Conservation (phyloP, 345 rosid genomes). For the Salix viminalis region DNA sequence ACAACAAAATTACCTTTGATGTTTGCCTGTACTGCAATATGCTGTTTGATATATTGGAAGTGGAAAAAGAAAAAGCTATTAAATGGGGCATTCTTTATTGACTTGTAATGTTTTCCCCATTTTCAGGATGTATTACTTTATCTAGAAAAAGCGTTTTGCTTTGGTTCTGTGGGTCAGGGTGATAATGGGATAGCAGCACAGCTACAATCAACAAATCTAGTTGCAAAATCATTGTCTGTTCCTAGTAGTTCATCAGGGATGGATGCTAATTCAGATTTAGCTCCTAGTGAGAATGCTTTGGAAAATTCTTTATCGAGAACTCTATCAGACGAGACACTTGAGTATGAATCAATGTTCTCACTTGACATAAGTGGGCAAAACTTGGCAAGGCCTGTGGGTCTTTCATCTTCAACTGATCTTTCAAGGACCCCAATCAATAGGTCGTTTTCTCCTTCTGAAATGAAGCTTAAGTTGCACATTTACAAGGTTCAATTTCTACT, state of each 20-base stretch:
- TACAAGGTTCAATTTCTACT: constrained; percentile 87
- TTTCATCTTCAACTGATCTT: constrained; percentile 53
- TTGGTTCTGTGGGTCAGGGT: constrained; percentile 52
- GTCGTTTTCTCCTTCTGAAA: constrained; percentile 55
- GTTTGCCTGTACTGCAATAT: not conserved
- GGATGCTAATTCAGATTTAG: constrained; percentile 61
- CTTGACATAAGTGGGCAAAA: constrained; percentile 70
- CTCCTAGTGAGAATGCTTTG: constrained; percentile 43
- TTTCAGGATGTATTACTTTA: constrained; percentile 72
- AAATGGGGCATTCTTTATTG: not conserved
- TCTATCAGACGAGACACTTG: constrained; percentile 71
- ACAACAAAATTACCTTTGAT: not conserved
- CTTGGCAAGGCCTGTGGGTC: constrained; percentile 44
- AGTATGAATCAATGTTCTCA: constrained; percentile 61
- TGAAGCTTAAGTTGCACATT: constrained; percentile 91
- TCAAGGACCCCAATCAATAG: constrained; percentile 52
- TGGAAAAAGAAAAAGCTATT: not conserved
- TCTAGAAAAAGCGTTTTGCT: constrained; percentile 72
- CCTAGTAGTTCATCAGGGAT: constrained; percentile 48
- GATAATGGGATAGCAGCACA: constrained; percentile 53
- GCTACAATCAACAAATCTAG: constrained; percentile 58
- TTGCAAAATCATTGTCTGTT: constrained; percentile 58
- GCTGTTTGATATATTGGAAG: not conserved
- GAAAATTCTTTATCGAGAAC: constrained; percentile 68
- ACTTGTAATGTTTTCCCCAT: constrained; percentile 9